Base-by-base conservation (phyloP, 805 yeast genomes). In the Candida krabiensis region DNA sequence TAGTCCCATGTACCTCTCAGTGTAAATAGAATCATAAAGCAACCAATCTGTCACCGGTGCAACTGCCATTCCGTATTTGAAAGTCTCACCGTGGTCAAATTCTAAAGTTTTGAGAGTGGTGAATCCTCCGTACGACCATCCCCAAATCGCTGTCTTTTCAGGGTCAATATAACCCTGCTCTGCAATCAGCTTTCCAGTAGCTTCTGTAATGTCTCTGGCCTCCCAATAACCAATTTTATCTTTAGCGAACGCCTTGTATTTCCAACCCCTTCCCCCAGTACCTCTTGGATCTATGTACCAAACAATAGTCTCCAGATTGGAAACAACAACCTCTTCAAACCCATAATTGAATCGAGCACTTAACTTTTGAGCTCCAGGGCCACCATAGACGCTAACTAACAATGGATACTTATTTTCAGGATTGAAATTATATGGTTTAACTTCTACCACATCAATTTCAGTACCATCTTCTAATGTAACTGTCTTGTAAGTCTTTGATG, bases 111-210 rank as follows among this genome's bases (percentile, higher is more conserved):
- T 86, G 37, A 86, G 61, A 0, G 91, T 80, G 7, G 82, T 69
- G 54, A 81, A 86, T 1, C 91, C 95, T 38, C 95, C 95, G 59
- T 84, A 86, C 0, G 90, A 82, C 90, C 93, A 86, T 12, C 95
- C 95, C 90, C 93, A 86, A 26, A 85, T 71, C 0, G 88, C 86
- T 4, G 83, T 76, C 40, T 67, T 67, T 1, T 70, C 66, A 3
- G 50, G 49, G 53, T 84, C 83, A 14, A 86, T 69, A 43, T 71
- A 72, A 8, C 63, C 55, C 40, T 67, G 67, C 5, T 60, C 61
- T 16, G 62, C 42, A 5, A 84, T 71, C 55, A 78, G 80, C 24
- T 66, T 67, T 28, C 73, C 60, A 0, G 79, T 70, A 0, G 78
- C 71, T 4, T 66, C 67, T 0, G 74, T 69, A 11, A 86, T 63